phyloP scores from a whole-genome alignment of 2,329 filamentous ascomycete genomes.

The Aspergillus costaricaensis region DNA sequence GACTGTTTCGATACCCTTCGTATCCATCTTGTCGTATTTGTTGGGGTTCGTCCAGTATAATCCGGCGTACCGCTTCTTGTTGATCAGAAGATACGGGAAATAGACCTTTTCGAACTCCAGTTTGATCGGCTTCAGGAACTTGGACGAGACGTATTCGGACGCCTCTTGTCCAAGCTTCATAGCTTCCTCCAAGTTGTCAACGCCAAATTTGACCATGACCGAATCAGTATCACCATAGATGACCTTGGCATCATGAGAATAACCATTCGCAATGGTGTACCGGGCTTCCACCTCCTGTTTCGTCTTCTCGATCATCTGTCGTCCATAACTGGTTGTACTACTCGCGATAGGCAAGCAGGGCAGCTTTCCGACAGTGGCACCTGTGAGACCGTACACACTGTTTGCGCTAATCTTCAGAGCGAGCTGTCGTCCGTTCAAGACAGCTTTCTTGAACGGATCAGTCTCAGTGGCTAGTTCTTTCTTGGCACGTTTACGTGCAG shows the following conservation, averaged over 20 bases:
- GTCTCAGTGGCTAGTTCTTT: conserved; percentile 84
- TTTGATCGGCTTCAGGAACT: conserved; percentile 97
- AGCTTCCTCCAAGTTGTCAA: conserved; percentile 77
- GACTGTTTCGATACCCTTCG: conserved; percentile 98
- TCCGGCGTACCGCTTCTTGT: conserved; percentile 99
- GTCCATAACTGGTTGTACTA: conserved; percentile 94
- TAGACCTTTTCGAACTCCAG: conserved; percentile 99
- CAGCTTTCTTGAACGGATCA: conserved; percentile 96
- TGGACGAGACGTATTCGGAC: conserved; percentile 80
- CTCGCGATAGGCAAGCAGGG: conserved; percentile 94
- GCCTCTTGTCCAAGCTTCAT: conserved; percentile 98
- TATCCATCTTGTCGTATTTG: conserved; percentile 99
- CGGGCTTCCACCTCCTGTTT: conserved; percentile 90
- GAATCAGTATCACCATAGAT: conserved; percentile 99
- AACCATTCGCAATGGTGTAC: conserved; percentile 92
- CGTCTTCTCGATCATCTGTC: conserved; percentile 98
- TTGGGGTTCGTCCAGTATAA: conserved; percentile 93
- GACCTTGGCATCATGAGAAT: conserved; percentile 90
- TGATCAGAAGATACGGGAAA: conserved; percentile 96
- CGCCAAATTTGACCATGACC: conserved; percentile 99
- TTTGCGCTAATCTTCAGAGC: conserved; percentile 97
- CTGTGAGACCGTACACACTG: conserved; percentile 95
- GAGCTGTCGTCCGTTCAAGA: conserved; percentile 93
- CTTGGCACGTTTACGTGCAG: conserved; percentile 94
- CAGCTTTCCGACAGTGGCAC: conserved; percentile 92